Base-by-base conservation (phyloP, 768 basidiomycete genomes). In the Scleroderma citrinum region DNA sequence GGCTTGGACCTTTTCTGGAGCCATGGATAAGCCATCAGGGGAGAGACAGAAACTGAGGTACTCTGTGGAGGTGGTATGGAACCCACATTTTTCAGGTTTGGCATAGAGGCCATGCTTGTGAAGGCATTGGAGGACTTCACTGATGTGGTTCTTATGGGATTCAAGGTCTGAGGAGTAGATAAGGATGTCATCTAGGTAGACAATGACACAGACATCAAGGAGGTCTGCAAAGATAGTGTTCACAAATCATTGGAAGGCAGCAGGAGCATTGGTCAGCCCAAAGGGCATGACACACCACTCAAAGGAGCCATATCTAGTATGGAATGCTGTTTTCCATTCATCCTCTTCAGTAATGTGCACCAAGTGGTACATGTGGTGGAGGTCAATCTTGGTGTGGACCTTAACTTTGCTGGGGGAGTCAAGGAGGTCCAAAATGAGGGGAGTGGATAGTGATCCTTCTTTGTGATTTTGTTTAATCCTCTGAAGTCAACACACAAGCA, bases 101-200 rank as follows among this genome's bases (percentile, higher is more conserved):
- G 47, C 47, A 44, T 38, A 68, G 1, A 70, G 59, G 0, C 55
- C 48, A 39, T 63, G 31, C 12, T 60, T 44, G 4, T 47, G 43
- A n/a, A 65, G 56, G 2, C 45, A 32, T 21, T 56, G 29, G n/a
- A 69, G 54, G 7, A 68, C 61, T 48, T 56, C 48, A 38, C 47
- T 47, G 23, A 64, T 57, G 44, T 49, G 49, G 3, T 35, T 5
- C n/a, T 35, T 5, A 35, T 35, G 34, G 5, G 34, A 35, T n/a
- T 35, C 34, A 5, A 35, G 5, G 12, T 35, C 34, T n/a, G 5
- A 12, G 12, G 34, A n/a, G 12, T 35, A 35, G 12, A 35, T 70
- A 8, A 76, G 62, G 50, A 75, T 72, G 56, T 75, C 65, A 47
- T 74, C 40, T 20, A 46, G 68, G 57, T 75, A 77, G 31, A n/a